Evolutionary conservation across 2,329 filamentous ascomycete genomes (phyloP), one percentile per base, ranked within the genome.

Genomic region (Pyricularia sp.): DNA sequence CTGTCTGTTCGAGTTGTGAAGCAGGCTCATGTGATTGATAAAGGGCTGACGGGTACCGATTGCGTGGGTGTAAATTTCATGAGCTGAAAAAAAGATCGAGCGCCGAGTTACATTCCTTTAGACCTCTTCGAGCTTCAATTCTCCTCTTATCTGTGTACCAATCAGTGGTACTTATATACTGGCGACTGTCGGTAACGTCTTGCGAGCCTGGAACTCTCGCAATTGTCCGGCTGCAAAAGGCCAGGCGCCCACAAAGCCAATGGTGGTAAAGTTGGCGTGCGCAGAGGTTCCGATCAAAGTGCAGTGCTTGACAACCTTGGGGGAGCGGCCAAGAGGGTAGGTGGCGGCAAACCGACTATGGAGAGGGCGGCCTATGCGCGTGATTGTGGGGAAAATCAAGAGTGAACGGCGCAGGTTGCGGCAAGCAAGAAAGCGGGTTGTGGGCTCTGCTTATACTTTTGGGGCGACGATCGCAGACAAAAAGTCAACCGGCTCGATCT

Each of bases 321-420:
- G 23, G 55, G 4, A 61, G 58, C 58, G 25, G n/a, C 58, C 59
- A 30, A 67, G 25, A n/a, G 33, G 58, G 36, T 17, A 25, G 55
- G 25, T 42, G 50, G 64, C n/a, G 59, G 26, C 50, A 61, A 64
- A 42, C 30, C 23, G 65, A 28, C 30, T 58, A 68, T 30, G 23
- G 65, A 63, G 42, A 64, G 30, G 6, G 55, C 42, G 14, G 33
- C 36, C 65, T 67, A 67, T 68, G 67, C 42, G 61, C 58, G 65
- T 64, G 66, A 25, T 36, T 33, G 50, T 20, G 25, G 64, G 58
- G 31, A 28, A 23, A 68, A 64, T 61, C 58, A 61, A 28, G 58
- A 25, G 25, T 17, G 58, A 61, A n/a, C 23, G 23, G 58, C 58
- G 58, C 58, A 61, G 58, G 58, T 61, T 61, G n/a, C 23, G 23